These are phyloP conservation scores for Lachnum nothofagi DNA, from an alignment of 2,329 filamentous ascomycete genomes.

Conservation along the genomic window DNA sequence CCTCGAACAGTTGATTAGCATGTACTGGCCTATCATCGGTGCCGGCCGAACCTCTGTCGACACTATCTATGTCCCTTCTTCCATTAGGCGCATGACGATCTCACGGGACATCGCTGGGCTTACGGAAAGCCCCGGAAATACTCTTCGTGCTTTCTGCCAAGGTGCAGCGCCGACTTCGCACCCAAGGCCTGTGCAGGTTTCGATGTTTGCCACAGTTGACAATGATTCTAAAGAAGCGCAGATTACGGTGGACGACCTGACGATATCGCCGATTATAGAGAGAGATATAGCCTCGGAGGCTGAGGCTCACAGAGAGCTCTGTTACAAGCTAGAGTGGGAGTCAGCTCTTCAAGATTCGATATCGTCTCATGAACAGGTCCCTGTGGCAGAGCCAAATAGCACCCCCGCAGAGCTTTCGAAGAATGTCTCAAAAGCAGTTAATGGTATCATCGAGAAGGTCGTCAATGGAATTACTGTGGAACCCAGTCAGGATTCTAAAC, in stretches of 20 bases:
- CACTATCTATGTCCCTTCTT: slow-evolving; percentile 42
- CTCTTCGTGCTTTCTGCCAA: slow-evolving; percentile 38
- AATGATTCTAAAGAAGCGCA: slow-evolving; percentile 33
- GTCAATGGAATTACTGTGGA: background rate
- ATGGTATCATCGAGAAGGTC: background rate
- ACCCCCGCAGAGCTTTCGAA: slow-evolving; percentile 3
- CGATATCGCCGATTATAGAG: slow-evolving; percentile 40
- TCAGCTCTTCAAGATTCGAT: slow-evolving; percentile 23
- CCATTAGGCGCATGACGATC: slow-evolving; percentile 37
- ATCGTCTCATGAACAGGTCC: background rate
- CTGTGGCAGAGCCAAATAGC: background rate
- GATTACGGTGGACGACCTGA: slow-evolving; percentile 36
- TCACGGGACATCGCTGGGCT: slow-evolving; percentile 32
- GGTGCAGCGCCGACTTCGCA: slow-evolving; percentile 26
- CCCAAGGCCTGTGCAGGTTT: slow-evolving; percentile 37
- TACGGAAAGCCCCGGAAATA: slow-evolving; percentile 36
- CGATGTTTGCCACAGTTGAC: slow-evolving; percentile 35
- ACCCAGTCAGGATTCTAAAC: background rate
- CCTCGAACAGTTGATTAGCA: slow-evolving; percentile 43
- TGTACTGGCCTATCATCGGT: slow-evolving; percentile 37
- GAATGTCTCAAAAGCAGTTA: slow-evolving; percentile 4
- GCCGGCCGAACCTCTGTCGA: slow-evolving; percentile 32
- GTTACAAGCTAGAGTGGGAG: slow-evolving; percentile 46
- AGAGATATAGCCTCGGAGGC: slow-evolving; percentile 28
- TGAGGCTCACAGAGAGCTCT: slow-evolving; percentile 39